Evolutionary conservation across 257 asterid genomes (phyloP).

Genomic region (Rhazya stricta): DNA sequence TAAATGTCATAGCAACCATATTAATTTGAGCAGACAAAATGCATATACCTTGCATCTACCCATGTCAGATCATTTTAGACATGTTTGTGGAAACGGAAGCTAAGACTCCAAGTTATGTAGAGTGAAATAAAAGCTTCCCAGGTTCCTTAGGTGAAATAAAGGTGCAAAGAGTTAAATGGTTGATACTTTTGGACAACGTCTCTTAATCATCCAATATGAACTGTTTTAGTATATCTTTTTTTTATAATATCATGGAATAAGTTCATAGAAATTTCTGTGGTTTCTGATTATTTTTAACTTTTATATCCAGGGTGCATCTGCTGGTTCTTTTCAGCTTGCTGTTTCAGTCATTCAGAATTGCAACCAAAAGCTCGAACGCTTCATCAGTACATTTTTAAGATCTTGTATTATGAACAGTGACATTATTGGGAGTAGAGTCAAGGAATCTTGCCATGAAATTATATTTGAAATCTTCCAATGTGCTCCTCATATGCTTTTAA

Average conservation of each 20-base stretch:
- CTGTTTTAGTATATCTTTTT: background rate
- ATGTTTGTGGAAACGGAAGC: background rate
- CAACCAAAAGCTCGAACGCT: slow-evolving; percentile 48
- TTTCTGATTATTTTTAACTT: slow-evolving; percentile 15
- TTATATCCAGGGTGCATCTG: slow-evolving; percentile 50
- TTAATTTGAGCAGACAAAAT: background rate
- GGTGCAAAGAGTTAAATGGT: background rate
- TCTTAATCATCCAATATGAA: background rate
- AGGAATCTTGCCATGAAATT: slow-evolving; percentile 76
- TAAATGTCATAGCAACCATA: background rate
- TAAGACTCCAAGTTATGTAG: background rate
- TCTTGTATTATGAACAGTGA: slow-evolving; percentile 70
- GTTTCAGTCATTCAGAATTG: slow-evolving; percentile 53
- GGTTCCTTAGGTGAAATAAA: background rate
- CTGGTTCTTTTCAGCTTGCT: slow-evolving; percentile 63
- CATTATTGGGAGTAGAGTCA: slow-evolving; percentile 52
- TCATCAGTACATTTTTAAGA: slow-evolving; percentile 52
- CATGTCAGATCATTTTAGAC: background rate
- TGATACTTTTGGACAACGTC: background rate
- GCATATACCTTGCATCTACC: background rate
- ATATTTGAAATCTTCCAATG: slow-evolving; percentile 57
- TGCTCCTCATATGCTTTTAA: slow-evolving; percentile 67
- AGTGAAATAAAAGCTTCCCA: background rate
- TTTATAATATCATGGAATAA: background rate
- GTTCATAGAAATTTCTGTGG: background rate